Evolutionary conservation across 2,329 filamentous ascomycete species (phyloP), one percentile per base, ranked within the genome.

Genomic region (Cytospora schulzeri): DNA sequence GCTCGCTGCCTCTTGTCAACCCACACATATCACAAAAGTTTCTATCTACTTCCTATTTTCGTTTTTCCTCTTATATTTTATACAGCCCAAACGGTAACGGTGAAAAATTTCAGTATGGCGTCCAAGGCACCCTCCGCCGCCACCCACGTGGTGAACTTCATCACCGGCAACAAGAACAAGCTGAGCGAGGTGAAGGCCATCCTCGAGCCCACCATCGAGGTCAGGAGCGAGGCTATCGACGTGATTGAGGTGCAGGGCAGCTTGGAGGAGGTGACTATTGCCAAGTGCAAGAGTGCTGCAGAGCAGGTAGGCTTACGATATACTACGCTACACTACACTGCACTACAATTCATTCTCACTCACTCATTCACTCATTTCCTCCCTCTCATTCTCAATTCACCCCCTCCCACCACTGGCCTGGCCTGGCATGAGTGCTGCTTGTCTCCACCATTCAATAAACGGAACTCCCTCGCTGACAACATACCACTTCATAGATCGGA

Each of bases 141-240:
- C 38, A 68, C 72, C 17, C 74, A 75, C 4, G 72, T 76, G 7
- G 77, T 99, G 69, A 93, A 96, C 78, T 99, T 99, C 81, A 96
- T 99, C 75, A 98, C 94, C 2, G 91, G 94, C 77, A 99, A 99
- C 79, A 88, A 89, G 73, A 96, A 97, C 81, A 99, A 99, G 81
- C 85, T 99, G 63, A 81, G 84, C 64, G 95, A 99, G 80, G 93
- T 97, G 69, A 88, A 91, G 76, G 89, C 91, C 22, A 97, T 99
- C 71, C 85, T 99, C 3, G 88, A 89, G 70, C 82, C 85, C 11
- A 85, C 85, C 38, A 90, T 97, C 69, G 82, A 89, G 68, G 83
- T 99, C 51, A 83, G 86, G 62, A 94, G 84, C 77, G 87, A 91
- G 76, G 82, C 86, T 41, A 78, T 97, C 33, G 93, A 98, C 73